phyloP scores from a whole-genome alignment of 306 rosid genomes.

The Oxytropis ochrocephala region DNA sequence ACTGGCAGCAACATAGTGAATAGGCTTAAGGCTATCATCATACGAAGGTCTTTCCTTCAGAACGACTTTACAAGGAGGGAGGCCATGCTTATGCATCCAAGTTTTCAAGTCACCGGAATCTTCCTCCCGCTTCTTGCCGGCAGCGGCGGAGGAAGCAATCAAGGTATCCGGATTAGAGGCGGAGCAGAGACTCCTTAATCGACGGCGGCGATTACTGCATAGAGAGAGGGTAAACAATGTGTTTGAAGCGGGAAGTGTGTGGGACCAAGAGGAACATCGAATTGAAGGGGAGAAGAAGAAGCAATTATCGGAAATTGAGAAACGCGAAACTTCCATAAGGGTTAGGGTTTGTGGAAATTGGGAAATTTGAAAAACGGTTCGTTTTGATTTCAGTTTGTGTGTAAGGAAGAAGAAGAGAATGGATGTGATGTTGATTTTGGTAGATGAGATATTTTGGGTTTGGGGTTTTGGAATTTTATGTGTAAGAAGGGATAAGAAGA shows the following conservation, averaged over 20 bases:
- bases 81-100: conserved; percentile 89
- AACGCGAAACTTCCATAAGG: conserved; percentile 49
- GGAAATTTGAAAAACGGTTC: background rate
- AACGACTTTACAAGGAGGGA: conserved; percentile 82
- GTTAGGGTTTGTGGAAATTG: conserved; percentile 25
- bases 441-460: background rate
- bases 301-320: conserved; percentile 27
- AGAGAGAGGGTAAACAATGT: conserved; percentile 27
- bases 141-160: conserved; percentile 29
- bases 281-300: conserved; percentile 41
- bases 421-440: conserved; percentile 13
- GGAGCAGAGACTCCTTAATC: conserved; percentile 29
- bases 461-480: background rate
- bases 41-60: conserved; percentile 60
- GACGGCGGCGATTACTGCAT: conserved; percentile 2
- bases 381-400: background rate
- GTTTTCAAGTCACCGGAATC: conserved; percentile 59
- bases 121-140: conserved; percentile 32
- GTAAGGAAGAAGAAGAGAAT: background rate
- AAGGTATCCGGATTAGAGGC: conserved; percentile 75
- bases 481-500: conserved; percentile 4
- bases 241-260: conserved; percentile 26
- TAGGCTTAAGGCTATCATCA: conserved; percentile 49
- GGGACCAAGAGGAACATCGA: conserved; percentile 22
- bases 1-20: conserved; percentile 86